phyloP scores from a whole-genome alignment of 139 green algal species.

The Picochlorum sp. region DNA sequence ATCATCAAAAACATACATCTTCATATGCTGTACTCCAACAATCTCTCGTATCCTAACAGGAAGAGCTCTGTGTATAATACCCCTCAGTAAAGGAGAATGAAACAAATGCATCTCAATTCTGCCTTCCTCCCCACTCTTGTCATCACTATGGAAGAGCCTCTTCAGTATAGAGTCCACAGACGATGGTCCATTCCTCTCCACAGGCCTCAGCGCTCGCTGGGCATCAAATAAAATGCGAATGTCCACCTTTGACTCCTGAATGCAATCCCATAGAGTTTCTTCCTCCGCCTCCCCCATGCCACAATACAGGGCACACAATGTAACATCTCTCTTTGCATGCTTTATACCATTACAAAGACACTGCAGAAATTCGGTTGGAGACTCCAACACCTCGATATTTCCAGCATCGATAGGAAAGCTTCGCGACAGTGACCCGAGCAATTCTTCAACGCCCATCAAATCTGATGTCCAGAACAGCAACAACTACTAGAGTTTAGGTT shows the following conservation, averaged over 20 bases:
- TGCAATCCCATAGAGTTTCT: no score
- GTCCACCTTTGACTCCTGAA: no score
- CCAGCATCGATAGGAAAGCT: no score
- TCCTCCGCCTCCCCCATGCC: no score
- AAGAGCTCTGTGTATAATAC: slow-evolving; percentile 20
- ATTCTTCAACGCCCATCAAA: no score
- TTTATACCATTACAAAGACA: slow-evolving; percentile 3
- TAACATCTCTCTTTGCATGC: background rate
- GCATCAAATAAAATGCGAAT: background rate
- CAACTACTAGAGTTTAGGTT: no score
- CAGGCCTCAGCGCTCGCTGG: background rate
- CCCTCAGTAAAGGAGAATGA: background rate
- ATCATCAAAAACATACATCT: slow-evolving; percentile 47
- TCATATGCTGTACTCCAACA: slow-evolving; percentile 27
- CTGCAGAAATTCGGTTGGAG: slow-evolving; percentile 15
- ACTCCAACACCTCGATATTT: no score
- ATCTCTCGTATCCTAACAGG: slow-evolving; percentile 18
- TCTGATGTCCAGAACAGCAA: no score
- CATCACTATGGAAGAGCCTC: no score
- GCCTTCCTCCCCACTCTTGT: background rate
- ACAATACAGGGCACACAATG: no score
- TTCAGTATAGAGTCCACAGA: no score
- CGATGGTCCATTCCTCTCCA: background rate
- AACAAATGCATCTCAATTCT: background rate
- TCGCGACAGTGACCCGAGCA: no score